Percentiles rank a stretch among this genome's conserved stretches.
Conservation (phyloP, 1,284 basidiomycete species). For the Schizophyllum commune region DNA sequence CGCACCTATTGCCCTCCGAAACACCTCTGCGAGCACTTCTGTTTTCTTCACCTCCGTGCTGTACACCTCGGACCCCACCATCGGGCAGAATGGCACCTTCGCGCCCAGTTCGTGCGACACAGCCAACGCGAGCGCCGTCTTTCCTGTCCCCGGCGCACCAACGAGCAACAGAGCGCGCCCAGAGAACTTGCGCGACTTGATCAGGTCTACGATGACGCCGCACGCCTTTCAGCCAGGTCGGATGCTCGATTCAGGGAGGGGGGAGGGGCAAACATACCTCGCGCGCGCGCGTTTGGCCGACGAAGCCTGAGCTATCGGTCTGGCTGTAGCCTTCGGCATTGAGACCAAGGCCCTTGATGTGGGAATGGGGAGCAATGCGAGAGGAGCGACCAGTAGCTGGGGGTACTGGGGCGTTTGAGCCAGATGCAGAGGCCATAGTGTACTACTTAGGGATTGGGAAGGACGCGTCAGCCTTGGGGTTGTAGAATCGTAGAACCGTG, state of each 20-base stretch:
- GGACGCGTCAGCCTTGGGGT: neutral
- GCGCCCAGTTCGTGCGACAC: constrained; percentile 90
- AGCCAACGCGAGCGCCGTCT: constrained; percentile 93
- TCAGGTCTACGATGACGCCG: constrained; percentile 85
- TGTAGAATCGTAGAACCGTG: too few species aligned
- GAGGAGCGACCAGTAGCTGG: constrained; percentile 62
- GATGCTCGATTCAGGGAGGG: neutral
- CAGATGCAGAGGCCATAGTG: constrained; percentile 32
- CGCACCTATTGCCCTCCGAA: constrained; percentile 92
- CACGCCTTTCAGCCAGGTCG: constrained; percentile 60
- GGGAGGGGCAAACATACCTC: constrained; percentile 50
- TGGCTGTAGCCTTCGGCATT: constrained; percentile 78
- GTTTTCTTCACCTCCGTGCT: constrained; percentile 98
- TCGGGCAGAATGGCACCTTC: constrained; percentile 97
- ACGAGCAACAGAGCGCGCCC: constrained; percentile 83
- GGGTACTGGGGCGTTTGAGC: constrained; percentile 64
- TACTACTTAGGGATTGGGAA: neutral
- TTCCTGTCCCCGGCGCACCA: constrained; percentile 89
- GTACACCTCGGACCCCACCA: constrained; percentile 98
- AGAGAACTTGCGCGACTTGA: constrained; percentile 88
- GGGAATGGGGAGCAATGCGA: constrained; percentile 88
- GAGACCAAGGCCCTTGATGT: constrained; percentile 94
- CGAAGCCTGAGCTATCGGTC: constrained; percentile 76
- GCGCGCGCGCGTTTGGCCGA: constrained; percentile 85
- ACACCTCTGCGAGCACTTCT: constrained; percentile 94